Evolutionary conservation across 164 flowering plant genomes (phyloP), one percentile per base, ranked within the genome.

Genomic region (Magnolia changhungtana): DNA sequence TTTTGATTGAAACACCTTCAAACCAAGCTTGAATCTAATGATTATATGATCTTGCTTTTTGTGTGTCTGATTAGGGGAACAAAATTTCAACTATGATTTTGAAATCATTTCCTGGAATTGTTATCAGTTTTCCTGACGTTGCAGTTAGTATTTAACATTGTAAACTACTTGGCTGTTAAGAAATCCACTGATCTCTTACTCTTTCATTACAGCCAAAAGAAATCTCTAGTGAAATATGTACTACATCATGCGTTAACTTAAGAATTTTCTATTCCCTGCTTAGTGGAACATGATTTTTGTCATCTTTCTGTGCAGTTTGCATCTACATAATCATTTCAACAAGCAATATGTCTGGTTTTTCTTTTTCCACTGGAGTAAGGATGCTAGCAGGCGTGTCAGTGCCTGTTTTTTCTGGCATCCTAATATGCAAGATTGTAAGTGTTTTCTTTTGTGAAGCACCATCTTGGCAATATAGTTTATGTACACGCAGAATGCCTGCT

Each of bases 401-500:
- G n/a, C 69, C 82, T 45, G 64, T 78, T 29, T 58, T 76, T 45
- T 27, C 55, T 49, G 83, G 83, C 51, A 73, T 78, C 52, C 7
- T 78, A 20, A 81, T 76, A 72, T 81, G 83, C 79, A 78, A 70
- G 71, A 69, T 78, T 72, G 83, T 81, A 74, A 81, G 83, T 81
- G n/a, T 70, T 59, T n/a, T 20, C 37, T 49, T 37, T 63, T 71
- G 21, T 37, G 20, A 31, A 37, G 59, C 14, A 11, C 19, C 29
- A 23, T 70, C 29, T 37, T 45, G 61, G 6, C 50, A 61, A n/a
- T 18, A 45, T 31, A 23, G 63, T 23, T 9, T 69, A 8, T 50
- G 3, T 75, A 45, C 14, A 23, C 49, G 29, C 37, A 52, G 27
- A 6, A 27, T 72, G 61, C 10, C 19, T 55, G 61, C 61, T 16